These are phyloP conservation scores for Tylopilus balloui DNA, from an alignment of 768 basidiomycete genomes.

Conservation along the genomic window DNA sequence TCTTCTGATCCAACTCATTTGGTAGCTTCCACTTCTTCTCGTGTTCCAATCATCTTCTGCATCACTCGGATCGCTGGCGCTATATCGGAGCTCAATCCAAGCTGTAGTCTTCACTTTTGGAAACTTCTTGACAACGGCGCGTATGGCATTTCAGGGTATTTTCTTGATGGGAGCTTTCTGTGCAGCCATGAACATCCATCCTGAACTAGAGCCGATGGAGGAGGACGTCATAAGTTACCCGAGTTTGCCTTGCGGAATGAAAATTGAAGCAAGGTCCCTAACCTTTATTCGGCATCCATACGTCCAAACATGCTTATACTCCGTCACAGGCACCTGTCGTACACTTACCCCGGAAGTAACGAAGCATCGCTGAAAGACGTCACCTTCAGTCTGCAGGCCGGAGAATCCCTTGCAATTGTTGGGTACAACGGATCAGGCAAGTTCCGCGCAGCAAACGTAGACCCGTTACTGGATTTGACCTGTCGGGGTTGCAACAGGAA, in stretches of 20 bases:
- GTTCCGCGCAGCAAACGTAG: conserved; percentile 20
- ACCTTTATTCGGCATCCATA: conserved; percentile 9
- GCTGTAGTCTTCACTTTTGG: conserved; percentile 63
- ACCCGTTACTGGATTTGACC: conserved; percentile 7
- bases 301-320: conserved; percentile 9
- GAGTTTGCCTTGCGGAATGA: conserved; percentile 52
- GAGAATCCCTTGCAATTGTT: conserved; percentile 81
- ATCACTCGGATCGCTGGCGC: conserved; percentile 74
- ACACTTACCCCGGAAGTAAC: conserved; percentile 72
- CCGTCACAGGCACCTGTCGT: conserved; percentile 52
- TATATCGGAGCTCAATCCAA: conserved; percentile 77
- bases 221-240: conserved; percentile 49
- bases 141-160: conserved; percentile 78
- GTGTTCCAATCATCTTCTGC: conserved; percentile 68
- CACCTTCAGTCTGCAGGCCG: conserved; percentile 64
- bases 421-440: conserved; percentile 80
- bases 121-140: conserved; percentile 56
- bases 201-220: conserved; percentile 58
- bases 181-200: conserved; percentile 68
- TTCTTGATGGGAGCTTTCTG: conserved; percentile 87
- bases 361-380: conserved; percentile 67
- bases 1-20: conserved; percentile 13
- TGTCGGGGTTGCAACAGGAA: conserved; percentile 45
- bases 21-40: conserved; percentile 70
- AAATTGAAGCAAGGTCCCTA: conserved; percentile 63